Conservation (phyloP, 148 eudicot species). For the Nepenthes mirabilis region DNA sequence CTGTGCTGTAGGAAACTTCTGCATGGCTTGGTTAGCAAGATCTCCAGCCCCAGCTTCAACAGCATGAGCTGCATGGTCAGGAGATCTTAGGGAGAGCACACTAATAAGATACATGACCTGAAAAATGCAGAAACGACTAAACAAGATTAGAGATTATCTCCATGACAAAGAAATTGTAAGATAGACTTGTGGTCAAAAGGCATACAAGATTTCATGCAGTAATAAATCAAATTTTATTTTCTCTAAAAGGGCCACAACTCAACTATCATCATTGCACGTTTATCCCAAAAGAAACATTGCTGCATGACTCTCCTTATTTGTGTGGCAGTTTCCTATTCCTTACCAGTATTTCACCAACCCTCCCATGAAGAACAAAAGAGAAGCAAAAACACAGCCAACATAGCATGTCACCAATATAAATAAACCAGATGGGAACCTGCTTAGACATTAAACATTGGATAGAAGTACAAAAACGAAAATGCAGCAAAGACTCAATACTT, state of each 20-base stretch:
- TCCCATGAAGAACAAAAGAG: not conserved
- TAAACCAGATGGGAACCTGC: not conserved
- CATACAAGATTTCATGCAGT: too few relatives aligned
- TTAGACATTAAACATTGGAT: not conserved
- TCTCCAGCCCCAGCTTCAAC: slow-evolving; percentile 98
- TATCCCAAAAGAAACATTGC: too few relatives aligned
- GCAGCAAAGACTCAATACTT: too few relatives aligned
- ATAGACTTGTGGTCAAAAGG: too few relatives aligned
- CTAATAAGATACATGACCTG: slow-evolving; percentile 78
- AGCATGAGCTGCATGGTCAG: slow-evolving; percentile 74
- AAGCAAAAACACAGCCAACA: slow-evolving; percentile 1
- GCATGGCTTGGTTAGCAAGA: slow-evolving; percentile 86
- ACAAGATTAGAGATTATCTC: not conserved
- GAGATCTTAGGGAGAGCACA: slow-evolving; percentile 68
- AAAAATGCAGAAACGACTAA: not conserved
- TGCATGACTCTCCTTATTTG: too few relatives aligned
- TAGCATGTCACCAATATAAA: not conserved
- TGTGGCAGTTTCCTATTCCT: too few relatives aligned
- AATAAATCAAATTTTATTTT: too few relatives aligned
- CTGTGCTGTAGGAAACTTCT: slow-evolving; percentile 52
- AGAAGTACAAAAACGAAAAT: too few relatives aligned
- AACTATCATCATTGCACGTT: too few relatives aligned
- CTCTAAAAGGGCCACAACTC: too few relatives aligned
- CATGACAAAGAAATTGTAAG: too few relatives aligned
- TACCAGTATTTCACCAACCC: too few relatives aligned